Evolutionary conservation across 2,329 filamentous ascomycete species (phyloP), one percentile per base, ranked within the genome.

Genomic region (Pezicula carpinea): DNA sequence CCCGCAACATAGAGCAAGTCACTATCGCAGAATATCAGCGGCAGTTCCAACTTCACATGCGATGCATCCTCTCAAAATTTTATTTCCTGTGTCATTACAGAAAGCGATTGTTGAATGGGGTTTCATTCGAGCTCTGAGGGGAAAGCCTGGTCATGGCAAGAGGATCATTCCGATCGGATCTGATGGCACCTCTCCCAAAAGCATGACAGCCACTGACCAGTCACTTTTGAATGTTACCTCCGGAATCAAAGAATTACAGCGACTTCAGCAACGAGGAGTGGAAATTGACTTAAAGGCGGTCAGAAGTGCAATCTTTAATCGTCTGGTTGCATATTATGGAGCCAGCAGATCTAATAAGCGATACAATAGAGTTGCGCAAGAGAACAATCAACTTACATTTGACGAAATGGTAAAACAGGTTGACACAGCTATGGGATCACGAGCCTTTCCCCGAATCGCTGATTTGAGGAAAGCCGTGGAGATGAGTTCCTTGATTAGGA

Each of bases 31-130:
- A 40, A 48, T 43, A 13, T 50, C 51, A 17, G 39, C 38, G 31
- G 34, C 55, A 15, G 33, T 60, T 15, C 33, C 53, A 8, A 46
- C 54, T 19, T 49, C 47, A 3, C 54, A 63, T 45, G 47, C 45
- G 13, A 47, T 55, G 13, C 63, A 65, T 46, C 63, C 64, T 23
- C 62, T 75, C 3, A 58, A 59, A 14, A 58, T 58, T 2, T 64
- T 77, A 13, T 77, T 78, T 51, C 60, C 59, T 17, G 53, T 55
- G 1, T 51, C 60, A 4, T 64, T 74, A 48, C 74, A 76, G 58
- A 63, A 64, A 40, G 69, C 70, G 10, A 67, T 78, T 33, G 64
- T 78, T 11, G 60, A 66, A 39, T 77, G 74, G 73, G 72, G 73
- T 2, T 77, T 78, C 55, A 65, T 61, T 21, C 51, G 53, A 35